Evolutionary conservation across 208 protist species (phyloP).

Genomic region (Trypanosoma boissoni): DNA sequence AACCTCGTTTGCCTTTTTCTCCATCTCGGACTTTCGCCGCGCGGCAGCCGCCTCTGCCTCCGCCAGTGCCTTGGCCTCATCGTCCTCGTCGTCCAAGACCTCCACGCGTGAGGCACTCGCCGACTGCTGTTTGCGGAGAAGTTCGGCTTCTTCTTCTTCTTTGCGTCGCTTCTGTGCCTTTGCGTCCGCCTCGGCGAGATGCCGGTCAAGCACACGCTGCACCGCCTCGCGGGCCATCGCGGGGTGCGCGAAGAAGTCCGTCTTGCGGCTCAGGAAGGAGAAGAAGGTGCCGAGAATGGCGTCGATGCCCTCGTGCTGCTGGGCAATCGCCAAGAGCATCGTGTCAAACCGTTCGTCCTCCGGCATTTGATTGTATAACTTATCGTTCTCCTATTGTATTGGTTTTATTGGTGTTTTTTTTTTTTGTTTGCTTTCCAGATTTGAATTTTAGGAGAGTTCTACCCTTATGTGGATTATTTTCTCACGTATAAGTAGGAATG

Average conservation of each 20-base stretch:
- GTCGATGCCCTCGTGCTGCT: conserved; percentile 89
- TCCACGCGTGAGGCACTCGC: conserved; percentile 59
- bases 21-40: conserved; percentile 49
- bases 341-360: conserved; percentile 76
- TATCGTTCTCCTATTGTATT: neutral
- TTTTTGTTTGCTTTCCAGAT: neutral
- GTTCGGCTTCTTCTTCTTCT: conserved; percentile 21
- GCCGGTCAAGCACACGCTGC: conserved; percentile 49
- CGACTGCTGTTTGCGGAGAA: conserved; percentile 23
- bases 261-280: conserved; percentile 90
- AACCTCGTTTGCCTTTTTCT: conserved; percentile 43
- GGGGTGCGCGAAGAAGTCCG: conserved; percentile 92
- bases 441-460: too few relatives aligned
- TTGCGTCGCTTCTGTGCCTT: conserved; percentile 27
- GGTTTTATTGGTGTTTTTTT: neutral
- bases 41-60: conserved; percentile 41
- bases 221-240: conserved; percentile 54
- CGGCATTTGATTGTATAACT: conserved; percentile 6
- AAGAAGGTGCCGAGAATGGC: conserved; percentile 91
- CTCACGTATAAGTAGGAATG: too few relatives aligned
- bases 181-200: conserved; percentile 57
- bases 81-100: conserved; percentile 74
- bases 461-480: neutral
- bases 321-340: conserved; percentile 90
- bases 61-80: conserved; percentile 36